These are phyloP conservation scores for Nemania sp. DNA, from an alignment of 2,329 filamentous ascomycete genomes.

Conservation along the genomic window DNA sequence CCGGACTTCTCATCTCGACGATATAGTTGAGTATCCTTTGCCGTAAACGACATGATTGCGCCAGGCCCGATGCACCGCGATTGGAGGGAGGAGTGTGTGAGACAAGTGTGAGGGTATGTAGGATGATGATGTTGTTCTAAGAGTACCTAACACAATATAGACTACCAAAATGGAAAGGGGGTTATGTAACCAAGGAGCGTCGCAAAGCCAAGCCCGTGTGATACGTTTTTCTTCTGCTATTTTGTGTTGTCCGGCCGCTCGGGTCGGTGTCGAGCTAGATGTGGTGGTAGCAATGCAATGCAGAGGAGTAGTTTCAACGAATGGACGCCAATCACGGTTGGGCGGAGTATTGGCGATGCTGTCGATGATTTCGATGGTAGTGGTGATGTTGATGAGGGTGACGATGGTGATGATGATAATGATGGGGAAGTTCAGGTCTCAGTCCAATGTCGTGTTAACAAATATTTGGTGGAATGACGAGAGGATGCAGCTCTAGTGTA, in stretches of 20 bases:
- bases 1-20: constrained; percentile 49
- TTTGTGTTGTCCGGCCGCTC: no score
- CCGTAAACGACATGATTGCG: constrained; percentile 44
- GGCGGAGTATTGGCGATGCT: constrained; percentile 8
- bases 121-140: no score
- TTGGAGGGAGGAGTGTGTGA: background rate
- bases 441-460: background rate
- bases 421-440: background rate
- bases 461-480: constrained; percentile 18
- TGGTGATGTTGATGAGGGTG: no score
- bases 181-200: background rate
- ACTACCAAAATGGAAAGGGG: constrained; percentile 2
- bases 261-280: no score
- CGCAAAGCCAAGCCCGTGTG: background rate
- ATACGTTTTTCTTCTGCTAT: background rate
- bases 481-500: background rate
- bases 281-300: no score
- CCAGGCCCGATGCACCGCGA: background rate
- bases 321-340: constrained; percentile 18
- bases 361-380: no score
- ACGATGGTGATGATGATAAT: constrained; percentile 7
- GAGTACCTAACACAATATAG: no score
- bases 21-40: constrained; percentile 48
- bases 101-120: background rate
- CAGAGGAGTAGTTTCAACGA: constrained; percentile 2